Evolutionary conservation across 2,329 filamentous ascomycete genomes (phyloP).

Genomic region (Pseudocercospora macadamiae): DNA sequence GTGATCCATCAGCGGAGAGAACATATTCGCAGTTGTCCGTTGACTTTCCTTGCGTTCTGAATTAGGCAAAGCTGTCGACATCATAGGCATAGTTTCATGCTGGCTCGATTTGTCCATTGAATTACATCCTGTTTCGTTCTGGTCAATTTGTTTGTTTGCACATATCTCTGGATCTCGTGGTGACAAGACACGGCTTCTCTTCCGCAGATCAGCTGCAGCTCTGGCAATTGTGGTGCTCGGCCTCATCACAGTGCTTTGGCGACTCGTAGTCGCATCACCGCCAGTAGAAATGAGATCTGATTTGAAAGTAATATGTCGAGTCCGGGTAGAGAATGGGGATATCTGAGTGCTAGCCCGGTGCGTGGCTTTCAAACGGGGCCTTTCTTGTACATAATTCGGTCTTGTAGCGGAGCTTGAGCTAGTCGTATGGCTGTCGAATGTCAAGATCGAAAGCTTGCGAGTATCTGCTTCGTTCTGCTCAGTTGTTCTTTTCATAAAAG

Average conservation of each 20-base stretch:
- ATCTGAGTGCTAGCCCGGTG: conserved; percentile 8
- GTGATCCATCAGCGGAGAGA: conserved; percentile 15
- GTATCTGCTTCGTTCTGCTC: not conserved
- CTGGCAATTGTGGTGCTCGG: not conserved
- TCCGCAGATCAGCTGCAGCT: too few relatives aligned
- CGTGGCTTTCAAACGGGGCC: conserved; percentile 2
- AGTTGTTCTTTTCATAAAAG: conserved; percentile 31
- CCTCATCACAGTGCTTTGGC: not conserved
- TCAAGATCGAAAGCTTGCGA: not conserved
- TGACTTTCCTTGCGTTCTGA: not conserved
- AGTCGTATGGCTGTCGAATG: conserved; percentile 16
- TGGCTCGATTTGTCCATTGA: not conserved
- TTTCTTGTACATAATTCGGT: not conserved
- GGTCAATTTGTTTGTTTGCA: not conserved
- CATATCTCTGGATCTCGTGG: too few relatives aligned
- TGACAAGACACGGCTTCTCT: too few relatives aligned
- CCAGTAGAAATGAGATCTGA: not conserved
- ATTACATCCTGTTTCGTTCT: not conserved
- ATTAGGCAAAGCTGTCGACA: not conserved
- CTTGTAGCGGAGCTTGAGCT: conserved; percentile 6
- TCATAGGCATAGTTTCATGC: not conserved
- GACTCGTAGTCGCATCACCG: conserved; percentile 17
- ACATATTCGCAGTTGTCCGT: conserved; percentile 25
- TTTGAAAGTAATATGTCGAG: conserved; percentile 24
- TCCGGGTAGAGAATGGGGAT: conserved; percentile 15